Evolutionary conservation across 192 early-diverging fungal species (phyloP).

Genomic region (Pilobolus umbonatus): DNA sequence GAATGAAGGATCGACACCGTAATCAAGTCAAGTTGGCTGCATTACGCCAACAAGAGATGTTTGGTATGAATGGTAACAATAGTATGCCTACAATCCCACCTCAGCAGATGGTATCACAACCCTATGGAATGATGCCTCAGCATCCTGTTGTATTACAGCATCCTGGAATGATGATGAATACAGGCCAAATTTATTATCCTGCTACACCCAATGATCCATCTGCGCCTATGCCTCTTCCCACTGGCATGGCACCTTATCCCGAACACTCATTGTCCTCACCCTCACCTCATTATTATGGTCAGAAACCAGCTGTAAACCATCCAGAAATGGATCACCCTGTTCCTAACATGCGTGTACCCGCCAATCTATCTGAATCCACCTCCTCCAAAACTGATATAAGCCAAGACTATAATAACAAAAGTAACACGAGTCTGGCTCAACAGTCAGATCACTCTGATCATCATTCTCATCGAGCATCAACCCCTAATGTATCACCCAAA

Average conservation of each 20-base stretch:
- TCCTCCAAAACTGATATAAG: neutral
- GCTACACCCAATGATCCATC: neutral
- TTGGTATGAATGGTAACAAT: slow-evolving; percentile 4
- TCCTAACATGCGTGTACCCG: no score
- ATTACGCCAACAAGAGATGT: slow-evolving; percentile 10
- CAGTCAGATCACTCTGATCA: neutral
- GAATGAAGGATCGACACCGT: slow-evolving; percentile 29
- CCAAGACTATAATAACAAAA: neutral
- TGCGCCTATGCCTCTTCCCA: neutral
- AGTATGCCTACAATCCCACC: neutral
- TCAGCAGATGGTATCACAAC: slow-evolving; percentile 12
- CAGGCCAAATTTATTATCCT: neutral
- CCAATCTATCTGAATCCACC: neutral
- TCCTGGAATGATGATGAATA: slow-evolving; percentile 7
- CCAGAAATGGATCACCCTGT: no score
- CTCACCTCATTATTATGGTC: neutral
- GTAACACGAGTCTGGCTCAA: no score
- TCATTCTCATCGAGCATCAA: neutral
- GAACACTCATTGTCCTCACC: neutral
- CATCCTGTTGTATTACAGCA: slow-evolving; percentile 9
- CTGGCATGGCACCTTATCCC: no score
- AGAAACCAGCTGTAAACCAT: no score
- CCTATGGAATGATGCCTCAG: slow-evolving; percentile 2
- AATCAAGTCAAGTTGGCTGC: slow-evolving; percentile 20
- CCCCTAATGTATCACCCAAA: neutral